phyloP scores from a whole-genome alignment of 2,329 filamentous ascomycete species.

The Clonostachys solani region DNA sequence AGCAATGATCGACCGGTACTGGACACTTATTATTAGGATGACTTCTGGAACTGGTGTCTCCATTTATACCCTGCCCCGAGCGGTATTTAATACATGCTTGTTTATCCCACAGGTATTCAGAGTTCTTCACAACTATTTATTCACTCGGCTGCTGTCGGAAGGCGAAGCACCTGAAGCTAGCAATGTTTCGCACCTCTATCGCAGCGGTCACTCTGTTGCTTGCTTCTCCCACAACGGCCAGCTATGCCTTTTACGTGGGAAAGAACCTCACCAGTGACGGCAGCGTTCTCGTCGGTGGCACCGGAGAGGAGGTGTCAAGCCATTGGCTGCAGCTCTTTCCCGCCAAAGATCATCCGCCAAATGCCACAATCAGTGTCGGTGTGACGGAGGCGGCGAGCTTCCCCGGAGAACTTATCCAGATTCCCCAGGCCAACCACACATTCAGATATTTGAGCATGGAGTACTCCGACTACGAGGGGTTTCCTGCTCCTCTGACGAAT shows the following conservation, averaged over 20 bases:
- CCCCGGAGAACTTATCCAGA: constrained; percentile 17
- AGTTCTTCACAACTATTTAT: too few species aligned
- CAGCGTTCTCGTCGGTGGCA: constrained; percentile 36
- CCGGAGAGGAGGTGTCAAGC: constrained; percentile 40
- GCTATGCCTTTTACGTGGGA: constrained; percentile 43
- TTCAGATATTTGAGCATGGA: constrained; percentile 19
- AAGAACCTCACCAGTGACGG: constrained; percentile 35
- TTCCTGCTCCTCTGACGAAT: constrained; percentile 35
- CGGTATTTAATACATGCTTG: too few species aligned
- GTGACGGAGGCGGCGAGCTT: constrained; percentile 30
- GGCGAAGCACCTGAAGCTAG: too few species aligned
- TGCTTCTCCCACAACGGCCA: constrained; percentile 18
- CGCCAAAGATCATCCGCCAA: constrained; percentile 28
- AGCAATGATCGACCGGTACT: too few species aligned
- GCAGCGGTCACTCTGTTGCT: constrained; percentile 1
- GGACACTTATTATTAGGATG: too few species aligned
- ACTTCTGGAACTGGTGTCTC: too few species aligned
- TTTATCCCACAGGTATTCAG: too few species aligned
- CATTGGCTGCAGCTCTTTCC: constrained; percentile 42
- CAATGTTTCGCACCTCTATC: too few species aligned
- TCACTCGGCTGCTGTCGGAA: too few species aligned
- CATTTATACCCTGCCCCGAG: too few species aligned
- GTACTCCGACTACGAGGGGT: constrained; percentile 31
- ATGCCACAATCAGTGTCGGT: constrained; percentile 35
- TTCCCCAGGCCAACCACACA: constrained; percentile 16